These are phyloP conservation scores for Akanthomyces lecanii DNA, from an alignment of 2,329 filamentous ascomycete species.

Conservation along the genomic window DNA sequence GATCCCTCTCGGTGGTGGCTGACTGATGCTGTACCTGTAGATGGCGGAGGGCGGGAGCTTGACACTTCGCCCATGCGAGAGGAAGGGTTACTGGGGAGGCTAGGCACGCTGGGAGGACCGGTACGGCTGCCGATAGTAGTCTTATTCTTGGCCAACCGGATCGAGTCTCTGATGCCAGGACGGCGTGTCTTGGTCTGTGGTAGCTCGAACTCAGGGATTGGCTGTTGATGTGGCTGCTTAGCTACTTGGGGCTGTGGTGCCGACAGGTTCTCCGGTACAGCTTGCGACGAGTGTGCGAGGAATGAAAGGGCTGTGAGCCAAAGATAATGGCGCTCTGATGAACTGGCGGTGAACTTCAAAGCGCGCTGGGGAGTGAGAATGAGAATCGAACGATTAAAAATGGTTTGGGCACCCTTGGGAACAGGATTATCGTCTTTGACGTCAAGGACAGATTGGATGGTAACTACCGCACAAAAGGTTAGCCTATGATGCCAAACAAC, in stretches of 20 bases:
- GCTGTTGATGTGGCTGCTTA: slow-evolving; percentile 30
- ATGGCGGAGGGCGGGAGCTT: slow-evolving; percentile 37
- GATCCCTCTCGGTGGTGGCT: slow-evolving; percentile 45
- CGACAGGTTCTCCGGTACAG: slow-evolving; percentile 67
- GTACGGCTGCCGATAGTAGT: slow-evolving; percentile 37
- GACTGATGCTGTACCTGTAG: slow-evolving; percentile 34
- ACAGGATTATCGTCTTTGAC: slow-evolving; percentile 89
- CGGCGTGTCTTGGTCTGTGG: slow-evolving; percentile 46
- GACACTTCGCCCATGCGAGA: slow-evolving; percentile 33
- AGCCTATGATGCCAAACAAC: slow-evolving; percentile 24
- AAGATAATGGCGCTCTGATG: slow-evolving; percentile 81
- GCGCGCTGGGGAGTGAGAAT: slow-evolving; percentile 91
- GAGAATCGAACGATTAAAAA: slow-evolving; percentile 91
- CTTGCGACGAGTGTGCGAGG: slow-evolving; percentile 82
- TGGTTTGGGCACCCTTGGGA: slow-evolving; percentile 57
- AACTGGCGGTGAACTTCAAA: slow-evolving; percentile 86
- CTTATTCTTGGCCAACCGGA: slow-evolving; percentile 78
- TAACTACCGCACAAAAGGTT: slow-evolving; percentile 55
- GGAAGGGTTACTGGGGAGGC: slow-evolving; percentile 36
- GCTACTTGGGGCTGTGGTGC: slow-evolving; percentile 42
- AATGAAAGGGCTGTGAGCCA: slow-evolving; percentile 96
- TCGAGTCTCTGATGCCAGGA: slow-evolving; percentile 75
- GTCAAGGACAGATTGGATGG: slow-evolving; percentile 92
- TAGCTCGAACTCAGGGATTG: slow-evolving; percentile 48
- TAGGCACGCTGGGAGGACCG: slow-evolving; percentile 49